Conservation (phyloP, 2,329 filamentous ascomycete genomes). For the Gnomoniopsis smithogilvyi region DNA sequence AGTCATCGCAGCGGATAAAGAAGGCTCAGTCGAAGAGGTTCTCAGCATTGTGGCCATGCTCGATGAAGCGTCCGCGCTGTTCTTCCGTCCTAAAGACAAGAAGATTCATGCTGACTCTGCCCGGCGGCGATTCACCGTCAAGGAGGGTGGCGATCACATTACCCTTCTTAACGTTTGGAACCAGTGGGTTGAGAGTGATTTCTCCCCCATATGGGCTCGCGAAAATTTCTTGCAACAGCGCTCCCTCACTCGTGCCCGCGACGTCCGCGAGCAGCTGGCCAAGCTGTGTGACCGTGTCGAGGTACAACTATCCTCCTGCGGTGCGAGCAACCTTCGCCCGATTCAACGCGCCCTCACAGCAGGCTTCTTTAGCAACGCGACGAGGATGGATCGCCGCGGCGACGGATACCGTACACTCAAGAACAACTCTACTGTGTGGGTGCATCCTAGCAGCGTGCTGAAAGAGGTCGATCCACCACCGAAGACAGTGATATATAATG, state of each 20-base stretch:
- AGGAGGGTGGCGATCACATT: conserved; percentile 86
- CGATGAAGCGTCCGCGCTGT: conserved; percentile 81
- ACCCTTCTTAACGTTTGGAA: conserved; percentile 92
- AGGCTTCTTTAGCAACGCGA: conserved; percentile 93
- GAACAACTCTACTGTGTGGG: conserved; percentile 80
- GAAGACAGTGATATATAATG: conserved; percentile 85
- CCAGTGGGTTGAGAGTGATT: conserved; percentile 92
- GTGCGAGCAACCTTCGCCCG: conserved; percentile 67
- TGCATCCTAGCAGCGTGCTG: conserved; percentile 85
- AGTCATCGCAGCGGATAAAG: conserved; percentile 82
- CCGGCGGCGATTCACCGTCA: conserved; percentile 80
- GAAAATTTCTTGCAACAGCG: conserved; percentile 95
- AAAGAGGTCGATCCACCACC: conserved; percentile 72
- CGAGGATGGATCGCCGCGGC: conserved; percentile 76
- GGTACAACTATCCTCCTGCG: conserved; percentile 67
- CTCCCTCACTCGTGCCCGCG: conserved; percentile 80
- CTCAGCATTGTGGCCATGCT: conserved; percentile 94
- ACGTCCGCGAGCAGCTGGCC: conserved; percentile 87
- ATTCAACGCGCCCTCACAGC: conserved; percentile 87
- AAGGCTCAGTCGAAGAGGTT: conserved; percentile 91
- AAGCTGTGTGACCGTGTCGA: conserved; percentile 94
- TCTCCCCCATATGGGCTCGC: conserved; percentile 78
- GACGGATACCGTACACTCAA: conserved; percentile 90
- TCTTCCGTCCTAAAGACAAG: conserved; percentile 95
- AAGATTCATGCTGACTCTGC: conserved; percentile 94